Evolutionary conservation across 441 rosid genomes (phyloP).

Genomic region (Adansonia rubrostipa): DNA sequence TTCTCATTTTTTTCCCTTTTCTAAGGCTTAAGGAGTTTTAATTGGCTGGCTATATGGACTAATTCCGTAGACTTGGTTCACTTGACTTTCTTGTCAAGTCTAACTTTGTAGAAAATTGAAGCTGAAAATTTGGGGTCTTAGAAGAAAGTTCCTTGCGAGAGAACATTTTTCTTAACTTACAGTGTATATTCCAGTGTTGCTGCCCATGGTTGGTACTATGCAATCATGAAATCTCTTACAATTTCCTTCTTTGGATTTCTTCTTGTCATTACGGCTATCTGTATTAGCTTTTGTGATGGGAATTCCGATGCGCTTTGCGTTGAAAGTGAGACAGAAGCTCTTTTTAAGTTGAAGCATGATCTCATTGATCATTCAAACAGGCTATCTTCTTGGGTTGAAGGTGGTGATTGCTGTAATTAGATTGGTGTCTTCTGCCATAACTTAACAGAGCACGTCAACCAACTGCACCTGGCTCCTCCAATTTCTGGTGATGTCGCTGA

Average conservation of each 20-base stretch:
- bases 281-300: background rate
- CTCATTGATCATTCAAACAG: conserved; percentile 8
- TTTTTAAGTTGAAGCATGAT: conserved; percentile 20
- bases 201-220: background rate
- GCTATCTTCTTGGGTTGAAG: conserved; percentile 33
- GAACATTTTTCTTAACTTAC: background rate
- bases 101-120: too few relatives aligned
- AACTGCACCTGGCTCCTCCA: background rate
- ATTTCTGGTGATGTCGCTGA: background rate
- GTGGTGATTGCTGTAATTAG: conserved; percentile 30
- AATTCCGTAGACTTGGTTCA: too few relatives aligned
- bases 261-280: background rate
- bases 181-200: background rate
- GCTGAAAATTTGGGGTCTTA: background rate
- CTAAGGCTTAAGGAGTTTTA: too few relatives aligned
- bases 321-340: conserved; percentile 19
- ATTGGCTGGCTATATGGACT: too few relatives aligned
- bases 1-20: too few relatives aligned
- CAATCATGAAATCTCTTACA: background rate
- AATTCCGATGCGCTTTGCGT: conserved; percentile 8
- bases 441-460: background rate
- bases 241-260: background rate
- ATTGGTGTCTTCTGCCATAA: conserved; percentile 21
- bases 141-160: background rate
- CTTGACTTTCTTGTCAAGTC: too few relatives aligned